Evolutionary conservation across 2,329 filamentous ascomycete species (phyloP).

Genomic region (Paecilomyces formosus): DNA sequence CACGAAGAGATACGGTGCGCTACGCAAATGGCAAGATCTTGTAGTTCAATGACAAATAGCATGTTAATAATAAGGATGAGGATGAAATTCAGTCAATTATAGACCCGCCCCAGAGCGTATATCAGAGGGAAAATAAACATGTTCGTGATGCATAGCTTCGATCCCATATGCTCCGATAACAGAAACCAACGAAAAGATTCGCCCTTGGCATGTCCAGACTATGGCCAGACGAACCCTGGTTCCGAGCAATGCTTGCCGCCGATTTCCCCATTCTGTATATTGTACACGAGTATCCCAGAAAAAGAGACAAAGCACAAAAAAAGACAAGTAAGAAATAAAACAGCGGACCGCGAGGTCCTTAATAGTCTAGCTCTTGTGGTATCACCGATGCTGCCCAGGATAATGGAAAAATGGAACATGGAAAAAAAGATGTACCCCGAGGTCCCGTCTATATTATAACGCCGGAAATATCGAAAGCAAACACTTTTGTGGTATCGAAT

Average conservation of each 20-base stretch:
- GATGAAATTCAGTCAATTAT: not conserved
- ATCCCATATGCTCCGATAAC: not conserved
- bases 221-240: not conserved
- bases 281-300: constrained; percentile 12
- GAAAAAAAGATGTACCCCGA: constrained; percentile 18
- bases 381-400: constrained; percentile 22
- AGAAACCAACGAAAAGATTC: not conserved
- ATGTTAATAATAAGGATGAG: too few species aligned
- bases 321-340: constrained; percentile 7
- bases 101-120: not conserved
- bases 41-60: not conserved
- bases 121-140: not conserved
- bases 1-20: not conserved
- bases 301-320: constrained; percentile 9
- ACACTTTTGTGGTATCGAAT: constrained; percentile 1
- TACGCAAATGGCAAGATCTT: not conserved
- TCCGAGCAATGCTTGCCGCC: not conserved
- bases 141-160: not conserved
- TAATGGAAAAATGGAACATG: not conserved
- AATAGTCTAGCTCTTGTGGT: constrained; percentile 31
- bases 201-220: not conserved
- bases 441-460: constrained; percentile 32
- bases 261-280: constrained; percentile 7
- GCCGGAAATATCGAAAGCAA: constrained; percentile 13
- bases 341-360: constrained; percentile 27